Conservation (phyloP, 208 protist species). For the Zelonia costaricensis region DNA sequence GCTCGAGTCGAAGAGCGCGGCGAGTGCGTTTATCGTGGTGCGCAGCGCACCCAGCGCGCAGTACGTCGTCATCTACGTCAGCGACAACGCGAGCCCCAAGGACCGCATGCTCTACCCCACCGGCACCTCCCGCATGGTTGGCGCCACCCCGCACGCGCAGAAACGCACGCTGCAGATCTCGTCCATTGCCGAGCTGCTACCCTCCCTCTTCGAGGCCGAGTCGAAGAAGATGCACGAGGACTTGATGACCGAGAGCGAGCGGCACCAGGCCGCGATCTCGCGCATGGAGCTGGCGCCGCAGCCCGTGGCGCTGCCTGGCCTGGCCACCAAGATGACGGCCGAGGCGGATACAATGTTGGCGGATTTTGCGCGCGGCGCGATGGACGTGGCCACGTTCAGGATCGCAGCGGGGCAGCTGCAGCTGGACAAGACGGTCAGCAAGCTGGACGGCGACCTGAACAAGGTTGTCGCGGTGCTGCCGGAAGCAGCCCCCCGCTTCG, state of each 20-base stretch:
- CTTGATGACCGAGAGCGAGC: conserved; percentile 81
- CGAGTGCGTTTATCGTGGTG: conserved; percentile 50
- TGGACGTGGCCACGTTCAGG: conserved; percentile 53
- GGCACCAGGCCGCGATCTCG: conserved; percentile 41
- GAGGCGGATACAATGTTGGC: conserved; percentile 42
- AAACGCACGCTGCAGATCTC: conserved; percentile 38
- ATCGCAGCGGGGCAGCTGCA: conserved; percentile 29
- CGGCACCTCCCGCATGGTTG: conserved; percentile 31
- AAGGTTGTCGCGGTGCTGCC: conserved; percentile 33
- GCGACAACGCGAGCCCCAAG: conserved; percentile 44
- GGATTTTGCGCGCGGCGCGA: conserved; percentile 27
- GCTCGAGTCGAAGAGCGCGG: conserved; percentile 24
- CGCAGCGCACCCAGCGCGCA: conserved; percentile 30
- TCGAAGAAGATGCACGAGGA: conserved; percentile 29
- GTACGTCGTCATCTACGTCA: conserved; percentile 56
- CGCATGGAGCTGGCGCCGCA: conserved; percentile 68
- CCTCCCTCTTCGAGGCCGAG: conserved; percentile 48
- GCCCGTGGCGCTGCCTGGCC: conserved; percentile 58
- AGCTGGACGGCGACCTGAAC: conserved; percentile 18
- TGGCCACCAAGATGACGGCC: conserved; percentile 39
- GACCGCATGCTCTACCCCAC: conserved; percentile 72
- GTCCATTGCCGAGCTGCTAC: conserved; percentile 35
- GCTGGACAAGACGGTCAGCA: conserved; percentile 12
- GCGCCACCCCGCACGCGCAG: conserved; percentile 23
- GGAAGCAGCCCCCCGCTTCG: conserved; percentile 34